Evolutionary conservation across 2,329 filamentous ascomycete genomes (phyloP), one percentile per base, ranked within the genome.

Genomic region (Colletotrichum sp.): DNA sequence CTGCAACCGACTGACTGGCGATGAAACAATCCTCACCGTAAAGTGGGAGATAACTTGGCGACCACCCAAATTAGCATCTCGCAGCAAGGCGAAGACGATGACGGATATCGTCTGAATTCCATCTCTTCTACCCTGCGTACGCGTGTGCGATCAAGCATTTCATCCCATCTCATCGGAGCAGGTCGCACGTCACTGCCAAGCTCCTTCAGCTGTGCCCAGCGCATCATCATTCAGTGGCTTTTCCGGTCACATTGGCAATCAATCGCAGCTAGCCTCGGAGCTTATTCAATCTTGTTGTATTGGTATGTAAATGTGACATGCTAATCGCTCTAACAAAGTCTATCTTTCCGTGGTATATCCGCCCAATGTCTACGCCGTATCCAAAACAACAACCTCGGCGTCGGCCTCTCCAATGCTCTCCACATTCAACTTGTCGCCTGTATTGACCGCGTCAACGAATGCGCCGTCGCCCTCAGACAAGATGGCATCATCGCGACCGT

Each of bases 381-480:
- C 93, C 78, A 94, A 81, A 48, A 94, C 86, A 66, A 94, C 83
- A n/a, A 94, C 91, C 84, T 95, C 93, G 0, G 93, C 93, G 78
- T 94, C 93, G 0, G 82, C 92, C 72, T 92, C 91, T 3, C 93
- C 93, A 43, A 94, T 87, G 80, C 91, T 94, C 84, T 95, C 92
- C 38, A 95, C 88, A 3, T 83, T 84, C 48, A 95, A 83, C 79
- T 89, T 89, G 82, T 95, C 93, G 1, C 93, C 93, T 12, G 89
- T 90, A 79, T 89, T 90, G 13, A 95, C 89, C 16, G 84, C 84
- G 8, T 93, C 92, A 8, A 97, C 86, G 83, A 95, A 97, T 2
- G 94, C 94, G 18, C 95, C 95, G 84, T 98, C 95, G 0, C 95
- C 95, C 84, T 97, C 95, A 1, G 86, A 87, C 21, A 97, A 83